These are phyloP conservation scores for Lolium multiflorum DNA, from an alignment of 176 grass and related monocot genomes.

Conservation along the genomic window DNA sequence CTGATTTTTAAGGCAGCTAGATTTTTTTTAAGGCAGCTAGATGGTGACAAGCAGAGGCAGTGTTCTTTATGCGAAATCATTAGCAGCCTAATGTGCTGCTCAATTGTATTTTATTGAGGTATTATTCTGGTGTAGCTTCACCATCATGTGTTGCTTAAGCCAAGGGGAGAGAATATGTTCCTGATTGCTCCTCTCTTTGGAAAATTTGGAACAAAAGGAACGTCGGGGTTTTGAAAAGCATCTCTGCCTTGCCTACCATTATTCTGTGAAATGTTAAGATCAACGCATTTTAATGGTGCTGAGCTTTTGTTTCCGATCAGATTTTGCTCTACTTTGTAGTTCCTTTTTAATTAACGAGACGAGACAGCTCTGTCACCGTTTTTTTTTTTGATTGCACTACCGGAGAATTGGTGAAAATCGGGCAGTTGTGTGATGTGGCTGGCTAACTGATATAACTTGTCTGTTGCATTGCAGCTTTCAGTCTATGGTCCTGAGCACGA, in stretches of 20 bases:
- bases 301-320: no score
- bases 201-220: no score
- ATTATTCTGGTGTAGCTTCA: slow-evolving; percentile 22
- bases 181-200: not conserved
- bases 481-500: not conserved
- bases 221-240: no score
- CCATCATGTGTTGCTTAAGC: slow-evolving; percentile 29
- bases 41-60: slow-evolving; percentile 45
- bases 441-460: slow-evolving; percentile 5
- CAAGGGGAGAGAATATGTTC: not conserved
- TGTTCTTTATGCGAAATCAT: slow-evolving; percentile 42
- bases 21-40: slow-evolving; percentile 24
- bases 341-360: no score
- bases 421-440: slow-evolving; percentile 11
- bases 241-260: no score
- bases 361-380: no score
- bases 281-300: no score
- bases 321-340: no score
- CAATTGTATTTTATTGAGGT: not conserved
- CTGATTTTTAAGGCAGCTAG: slow-evolving; percentile 14
- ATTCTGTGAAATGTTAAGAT: no score
- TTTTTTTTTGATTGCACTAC: no score
- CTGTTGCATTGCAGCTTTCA: slow-evolving; percentile 18
- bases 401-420: not conserved
- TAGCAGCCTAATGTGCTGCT: slow-evolving; percentile 23